These are phyloP conservation scores for Camellia lanceoleosa DNA, from an alignment of 148 eudicot species.

Conservation along the genomic window DNA sequence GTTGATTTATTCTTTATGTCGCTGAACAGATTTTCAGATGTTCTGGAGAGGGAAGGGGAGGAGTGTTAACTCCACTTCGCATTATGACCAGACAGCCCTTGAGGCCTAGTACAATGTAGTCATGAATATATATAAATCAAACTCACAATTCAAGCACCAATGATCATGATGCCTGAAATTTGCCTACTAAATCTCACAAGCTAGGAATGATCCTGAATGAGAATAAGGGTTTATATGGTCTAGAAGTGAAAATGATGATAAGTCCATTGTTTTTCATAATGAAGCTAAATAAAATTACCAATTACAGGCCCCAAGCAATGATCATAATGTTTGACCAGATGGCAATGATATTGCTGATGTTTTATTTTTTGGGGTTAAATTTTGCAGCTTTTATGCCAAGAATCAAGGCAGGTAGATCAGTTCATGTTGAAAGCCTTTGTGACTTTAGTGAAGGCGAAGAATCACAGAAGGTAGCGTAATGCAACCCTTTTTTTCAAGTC, in stretches of 20 bases:
- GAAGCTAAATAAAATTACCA: too few relatives aligned
- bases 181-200: background rate
- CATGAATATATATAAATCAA: conserved; percentile 1
- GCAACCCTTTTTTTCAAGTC: background rate
- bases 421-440: conserved; percentile 57
- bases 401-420: conserved; percentile 65
- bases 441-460: conserved; percentile 60
- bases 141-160: conserved; percentile 7
- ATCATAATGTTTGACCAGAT: background rate
- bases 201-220: too few relatives aligned
- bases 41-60: background rate
- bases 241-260: too few relatives aligned
- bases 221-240: background rate
- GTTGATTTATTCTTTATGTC: too few relatives aligned
- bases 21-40: too few relatives aligned
- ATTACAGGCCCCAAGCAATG: background rate
- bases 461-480: conserved; percentile 42
- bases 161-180: background rate
- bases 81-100: background rate
- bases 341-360: conserved; percentile 4
- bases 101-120: background rate
- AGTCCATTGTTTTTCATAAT: too few relatives aligned
- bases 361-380: conserved; percentile 10
- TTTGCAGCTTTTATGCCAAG: conserved; percentile 79
- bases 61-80: background rate